phyloP scores from a whole-genome alignment of 2,329 filamentous ascomycete genomes.

The Apiospora kogelbergensis region DNA sequence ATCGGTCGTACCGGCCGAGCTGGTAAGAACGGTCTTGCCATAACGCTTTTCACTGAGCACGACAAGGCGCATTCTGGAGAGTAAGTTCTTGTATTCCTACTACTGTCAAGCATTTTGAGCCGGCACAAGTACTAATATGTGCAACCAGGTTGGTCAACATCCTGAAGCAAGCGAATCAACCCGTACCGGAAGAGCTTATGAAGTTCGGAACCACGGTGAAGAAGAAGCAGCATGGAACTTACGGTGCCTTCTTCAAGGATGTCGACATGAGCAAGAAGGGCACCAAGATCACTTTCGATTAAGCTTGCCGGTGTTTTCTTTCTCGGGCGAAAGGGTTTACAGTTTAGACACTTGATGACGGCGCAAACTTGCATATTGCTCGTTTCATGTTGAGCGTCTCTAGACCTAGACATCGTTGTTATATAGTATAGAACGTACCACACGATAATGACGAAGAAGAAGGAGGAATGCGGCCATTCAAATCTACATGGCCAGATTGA shows the following conservation, averaged over 20 bases:
- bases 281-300: conserved; percentile 89
- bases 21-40: conserved; percentile 72
- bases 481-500: not conserved
- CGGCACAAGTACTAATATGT: conserved; percentile 17
- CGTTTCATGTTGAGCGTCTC: not conserved
- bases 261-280: conserved; percentile 79
- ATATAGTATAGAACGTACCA: not conserved
- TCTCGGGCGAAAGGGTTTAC: not conserved
- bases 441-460: not conserved
- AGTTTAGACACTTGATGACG: not conserved
- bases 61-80: conserved; percentile 90
- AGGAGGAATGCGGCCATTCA: not conserved
- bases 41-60: conserved; percentile 92
- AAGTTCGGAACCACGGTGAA: conserved; percentile 98
- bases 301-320: not conserved
- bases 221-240: conserved; percentile 95
- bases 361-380: not conserved
- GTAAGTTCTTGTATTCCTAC: conserved; percentile 47
- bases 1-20: conserved; percentile 76
- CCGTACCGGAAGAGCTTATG: conserved; percentile 84
- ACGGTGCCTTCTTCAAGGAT: conserved; percentile 95
- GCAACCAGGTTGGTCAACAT: conserved; percentile 79
- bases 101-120: not conserved
- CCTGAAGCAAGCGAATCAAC: conserved; percentile 87
- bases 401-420: not conserved